These are phyloP conservation scores for Phoenix dactylifera DNA, from an alignment of 176 grass and related monocot genomes.

Conservation along the genomic window DNA sequence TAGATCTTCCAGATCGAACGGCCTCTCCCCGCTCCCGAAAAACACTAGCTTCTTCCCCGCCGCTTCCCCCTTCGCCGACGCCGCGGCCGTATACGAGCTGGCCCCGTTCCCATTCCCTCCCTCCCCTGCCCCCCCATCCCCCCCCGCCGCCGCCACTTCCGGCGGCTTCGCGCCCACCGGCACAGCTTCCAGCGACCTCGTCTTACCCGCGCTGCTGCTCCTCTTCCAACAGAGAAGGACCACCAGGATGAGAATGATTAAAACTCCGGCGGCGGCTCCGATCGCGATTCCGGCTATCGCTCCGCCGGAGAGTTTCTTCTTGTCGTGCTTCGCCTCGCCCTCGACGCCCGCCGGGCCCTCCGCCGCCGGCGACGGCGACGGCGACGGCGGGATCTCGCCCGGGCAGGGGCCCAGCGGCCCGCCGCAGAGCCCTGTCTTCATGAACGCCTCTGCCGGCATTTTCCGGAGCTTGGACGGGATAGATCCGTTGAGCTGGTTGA, in stretches of 20 bases:
- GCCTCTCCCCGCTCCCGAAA: not conserved
- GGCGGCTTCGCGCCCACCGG: too few relatives aligned
- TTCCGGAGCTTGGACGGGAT: constrained; percentile 33
- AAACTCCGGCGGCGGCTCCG: not conserved
- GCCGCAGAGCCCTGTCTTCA: constrained; percentile 38
- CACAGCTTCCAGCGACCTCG: too few relatives aligned
- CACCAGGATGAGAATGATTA: not conserved
- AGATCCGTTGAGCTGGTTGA: constrained; percentile 49
- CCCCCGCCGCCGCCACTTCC: not conserved
- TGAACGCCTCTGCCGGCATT: constrained; percentile 32
- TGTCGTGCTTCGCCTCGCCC: constrained; percentile 6
- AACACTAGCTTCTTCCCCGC: constrained; percentile 13
- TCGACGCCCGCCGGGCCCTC: not conserved
- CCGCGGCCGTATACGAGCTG: too few relatives aligned
- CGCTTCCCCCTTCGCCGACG: too few relatives aligned
- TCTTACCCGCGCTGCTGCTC: too few relatives aligned
- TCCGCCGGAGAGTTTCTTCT: constrained; percentile 38
- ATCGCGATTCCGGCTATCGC: constrained; percentile 7
- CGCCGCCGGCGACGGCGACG: constrained; percentile 27
- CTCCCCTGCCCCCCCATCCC: too few relatives aligned
- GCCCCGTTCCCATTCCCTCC: too few relatives aligned
- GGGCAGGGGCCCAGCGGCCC: constrained; percentile 40
- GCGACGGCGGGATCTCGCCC: constrained; percentile 23
- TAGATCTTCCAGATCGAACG: constrained; percentile 13
- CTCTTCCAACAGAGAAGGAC: too few relatives aligned